Evolutionary conservation across 176 grass and related monocot species (phyloP).

Genomic region (Phoenix dactylifera): DNA sequence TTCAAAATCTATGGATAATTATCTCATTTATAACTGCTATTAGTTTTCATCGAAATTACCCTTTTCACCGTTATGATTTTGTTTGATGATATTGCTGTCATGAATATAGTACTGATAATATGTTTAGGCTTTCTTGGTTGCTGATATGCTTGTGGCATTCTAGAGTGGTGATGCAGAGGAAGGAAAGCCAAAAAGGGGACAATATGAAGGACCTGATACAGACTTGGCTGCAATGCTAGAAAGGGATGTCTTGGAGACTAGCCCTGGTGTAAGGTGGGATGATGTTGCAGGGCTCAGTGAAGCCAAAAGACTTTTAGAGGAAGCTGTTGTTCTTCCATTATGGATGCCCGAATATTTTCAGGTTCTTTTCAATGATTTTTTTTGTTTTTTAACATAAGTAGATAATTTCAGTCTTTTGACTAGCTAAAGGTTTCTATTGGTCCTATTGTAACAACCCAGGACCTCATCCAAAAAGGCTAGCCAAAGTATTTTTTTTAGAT

Average conservation of each 20-base stretch:
- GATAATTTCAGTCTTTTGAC: no score
- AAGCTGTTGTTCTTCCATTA: slow-evolving; percentile 88
- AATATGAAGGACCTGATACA: slow-evolving; percentile 85
- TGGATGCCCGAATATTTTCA: slow-evolving; percentile 98
- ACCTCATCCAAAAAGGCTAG: no score
- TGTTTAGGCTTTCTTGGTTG: neutral
- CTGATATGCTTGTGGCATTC: slow-evolving; percentile 7
- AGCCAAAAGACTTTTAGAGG: slow-evolving; percentile 89
- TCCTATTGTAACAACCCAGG: no score
- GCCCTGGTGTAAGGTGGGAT: slow-evolving; percentile 94
- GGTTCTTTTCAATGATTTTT: slow-evolving; percentile 19
- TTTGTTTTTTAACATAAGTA: no score
- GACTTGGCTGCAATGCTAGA: slow-evolving; percentile 98
- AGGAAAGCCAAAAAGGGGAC: slow-evolving; percentile 59
- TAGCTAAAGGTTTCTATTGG: no score
- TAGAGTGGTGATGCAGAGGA: slow-evolving; percentile 81
- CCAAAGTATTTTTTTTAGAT: no score
- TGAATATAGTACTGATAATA: no score
- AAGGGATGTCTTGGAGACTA: slow-evolving; percentile 96
- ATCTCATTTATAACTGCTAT: no score
- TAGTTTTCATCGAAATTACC: no score
- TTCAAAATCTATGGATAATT: no score
- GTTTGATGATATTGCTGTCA: no score
- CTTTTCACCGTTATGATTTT: no score
- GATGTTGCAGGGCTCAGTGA: slow-evolving; percentile 90